Conservation (phyloP, 2,329 filamentous ascomycete species). For the Ophiocordyceps camponoti-floridani region DNA sequence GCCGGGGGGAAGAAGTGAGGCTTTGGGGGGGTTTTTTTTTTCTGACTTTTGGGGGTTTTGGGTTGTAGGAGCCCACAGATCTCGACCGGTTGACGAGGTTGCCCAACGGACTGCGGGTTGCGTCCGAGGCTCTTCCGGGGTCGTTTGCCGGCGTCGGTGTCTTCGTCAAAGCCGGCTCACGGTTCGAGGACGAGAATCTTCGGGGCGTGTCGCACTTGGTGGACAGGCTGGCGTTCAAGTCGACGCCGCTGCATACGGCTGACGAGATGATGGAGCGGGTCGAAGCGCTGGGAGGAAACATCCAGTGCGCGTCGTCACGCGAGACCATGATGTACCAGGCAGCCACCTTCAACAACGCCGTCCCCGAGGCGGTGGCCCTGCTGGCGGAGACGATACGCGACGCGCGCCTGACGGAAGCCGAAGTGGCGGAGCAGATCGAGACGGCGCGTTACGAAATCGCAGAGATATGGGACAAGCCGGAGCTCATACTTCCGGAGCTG, state of each 20-base stretch:
- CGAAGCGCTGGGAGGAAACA: slow-evolving; percentile 82
- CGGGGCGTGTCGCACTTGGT: slow-evolving; percentile 91
- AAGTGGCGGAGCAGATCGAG: slow-evolving; percentile 71
- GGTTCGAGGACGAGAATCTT: slow-evolving; percentile 74
- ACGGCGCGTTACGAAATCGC: slow-evolving; percentile 91
- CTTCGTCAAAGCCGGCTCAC: slow-evolving; percentile 86
- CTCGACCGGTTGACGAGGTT: slow-evolving; percentile 78
- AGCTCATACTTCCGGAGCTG: slow-evolving; percentile 86
- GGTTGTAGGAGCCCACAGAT: slow-evolving; percentile 58
- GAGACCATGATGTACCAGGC: slow-evolving; percentile 99
- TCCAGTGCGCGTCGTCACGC: slow-evolving; percentile 87
- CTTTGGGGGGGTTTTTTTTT: too few relatives aligned
- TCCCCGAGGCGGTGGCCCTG: slow-evolving; percentile 63
- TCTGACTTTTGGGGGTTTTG: too few relatives aligned
- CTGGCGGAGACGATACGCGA: slow-evolving; percentile 89
- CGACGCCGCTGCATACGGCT: slow-evolving; percentile 50
- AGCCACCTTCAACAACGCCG: slow-evolving; percentile 88
- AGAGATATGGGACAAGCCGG: slow-evolving; percentile 95
- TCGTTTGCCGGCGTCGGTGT: slow-evolving; percentile 91
- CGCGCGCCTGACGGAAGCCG: slow-evolving; percentile 66
- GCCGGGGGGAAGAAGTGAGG: too few relatives aligned
- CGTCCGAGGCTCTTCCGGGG: slow-evolving; percentile 83
- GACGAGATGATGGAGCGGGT: slow-evolving; percentile 80
- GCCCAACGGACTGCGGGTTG: slow-evolving; percentile 82
- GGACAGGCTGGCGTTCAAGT: slow-evolving; percentile 90